Evolutionary conservation across 2,329 filamentous ascomycete genomes (phyloP).

Genomic region (Cladophialophora exuberans): DNA sequence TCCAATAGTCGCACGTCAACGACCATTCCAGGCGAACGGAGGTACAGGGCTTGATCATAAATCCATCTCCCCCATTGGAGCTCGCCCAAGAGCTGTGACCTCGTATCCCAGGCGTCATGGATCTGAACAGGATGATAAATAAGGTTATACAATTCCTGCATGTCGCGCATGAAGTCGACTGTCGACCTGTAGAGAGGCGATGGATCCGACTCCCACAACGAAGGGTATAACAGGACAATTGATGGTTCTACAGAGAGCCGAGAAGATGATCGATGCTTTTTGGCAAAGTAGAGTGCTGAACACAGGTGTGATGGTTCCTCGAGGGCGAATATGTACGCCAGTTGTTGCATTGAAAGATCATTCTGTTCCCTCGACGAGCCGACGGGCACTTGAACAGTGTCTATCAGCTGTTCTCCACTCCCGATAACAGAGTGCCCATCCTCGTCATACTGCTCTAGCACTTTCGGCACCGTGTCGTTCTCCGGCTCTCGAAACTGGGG

Average conservation of each 20-base stretch:
- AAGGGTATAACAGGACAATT: constrained; percentile 51
- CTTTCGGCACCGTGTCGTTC: constrained; percentile 15
- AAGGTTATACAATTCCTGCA: constrained; percentile 45
- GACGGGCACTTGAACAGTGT: constrained; percentile 13
- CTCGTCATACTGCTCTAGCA: constrained; percentile 16
- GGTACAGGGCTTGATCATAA: constrained; percentile 49
- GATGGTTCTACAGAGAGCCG: constrained; percentile 43
- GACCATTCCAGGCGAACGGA: constrained; percentile 46
- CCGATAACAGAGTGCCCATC: not conserved
- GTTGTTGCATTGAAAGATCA: constrained; percentile 3
- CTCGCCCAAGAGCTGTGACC: constrained; percentile 31
- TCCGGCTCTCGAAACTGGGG: constrained; percentile 29
- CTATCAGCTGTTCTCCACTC: not conserved
- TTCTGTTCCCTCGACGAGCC: not conserved
- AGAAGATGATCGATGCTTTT: constrained; percentile 32
- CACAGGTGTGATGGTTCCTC: constrained; percentile 49
- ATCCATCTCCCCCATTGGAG: constrained; percentile 29
- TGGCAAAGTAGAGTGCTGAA: constrained; percentile 49
- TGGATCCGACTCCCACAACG: constrained; percentile 44
- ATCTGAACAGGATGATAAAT: constrained; percentile 35
- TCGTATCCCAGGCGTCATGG: constrained; percentile 19
- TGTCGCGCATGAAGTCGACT: constrained; percentile 42
- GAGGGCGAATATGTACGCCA: constrained; percentile 48
- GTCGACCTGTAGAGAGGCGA: constrained; percentile 33
- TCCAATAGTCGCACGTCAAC: constrained; percentile 45